Percentiles rank a stretch among this genome's conserved stretches.
Conservation (phyloP, 192 early-diverging fungal genomes). For the Thoreauomyces humboldtii region DNA sequence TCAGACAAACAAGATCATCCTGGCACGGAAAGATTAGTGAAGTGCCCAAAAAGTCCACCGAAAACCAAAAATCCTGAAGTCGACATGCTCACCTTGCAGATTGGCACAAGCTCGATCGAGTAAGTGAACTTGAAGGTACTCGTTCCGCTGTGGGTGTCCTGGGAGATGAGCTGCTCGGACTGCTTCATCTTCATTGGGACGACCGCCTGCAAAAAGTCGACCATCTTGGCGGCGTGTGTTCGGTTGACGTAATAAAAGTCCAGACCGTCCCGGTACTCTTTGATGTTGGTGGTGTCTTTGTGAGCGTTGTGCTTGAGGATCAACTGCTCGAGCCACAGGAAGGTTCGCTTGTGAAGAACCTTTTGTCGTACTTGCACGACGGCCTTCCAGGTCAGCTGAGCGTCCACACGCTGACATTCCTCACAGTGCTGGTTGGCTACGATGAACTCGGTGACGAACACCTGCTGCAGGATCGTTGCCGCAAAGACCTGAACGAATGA, state of each 20-base stretch:
- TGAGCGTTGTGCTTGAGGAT: slow-evolving; percentile 97
- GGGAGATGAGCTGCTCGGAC: slow-evolving; percentile 94
- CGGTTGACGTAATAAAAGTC: slow-evolving; percentile 95
- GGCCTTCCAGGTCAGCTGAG: slow-evolving; percentile 98
- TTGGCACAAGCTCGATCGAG: slow-evolving; percentile 91
- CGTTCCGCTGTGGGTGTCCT: slow-evolving; percentile 87
- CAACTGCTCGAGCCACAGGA: slow-evolving; percentile 96
- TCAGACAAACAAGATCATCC: slow-evolving; percentile 90
- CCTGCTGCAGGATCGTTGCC: slow-evolving; percentile 91
- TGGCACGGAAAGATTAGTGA: neutral
- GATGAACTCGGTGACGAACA: slow-evolving; percentile 93
- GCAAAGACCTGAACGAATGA: slow-evolving; percentile 67
- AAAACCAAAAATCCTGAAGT: neutral
- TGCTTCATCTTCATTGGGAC: slow-evolving; percentile 83
- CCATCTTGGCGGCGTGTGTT: slow-evolving; percentile 91
- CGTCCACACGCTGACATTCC: slow-evolving; percentile 91
- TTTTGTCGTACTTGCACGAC: slow-evolving; percentile 98
- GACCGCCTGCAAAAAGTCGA: slow-evolving; percentile 86
- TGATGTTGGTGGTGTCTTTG: slow-evolving; percentile 97
- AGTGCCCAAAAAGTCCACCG: neutral
- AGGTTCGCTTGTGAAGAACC: slow-evolving; percentile 93
- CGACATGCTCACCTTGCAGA: slow-evolving; percentile 66
- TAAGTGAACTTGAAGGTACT: slow-evolving; percentile 97
- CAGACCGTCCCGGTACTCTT: slow-evolving; percentile 91
- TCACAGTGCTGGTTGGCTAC: slow-evolving; percentile 92